Conservation (phyloP, 345 rosid species). For the Salix arbutifolia region DNA sequence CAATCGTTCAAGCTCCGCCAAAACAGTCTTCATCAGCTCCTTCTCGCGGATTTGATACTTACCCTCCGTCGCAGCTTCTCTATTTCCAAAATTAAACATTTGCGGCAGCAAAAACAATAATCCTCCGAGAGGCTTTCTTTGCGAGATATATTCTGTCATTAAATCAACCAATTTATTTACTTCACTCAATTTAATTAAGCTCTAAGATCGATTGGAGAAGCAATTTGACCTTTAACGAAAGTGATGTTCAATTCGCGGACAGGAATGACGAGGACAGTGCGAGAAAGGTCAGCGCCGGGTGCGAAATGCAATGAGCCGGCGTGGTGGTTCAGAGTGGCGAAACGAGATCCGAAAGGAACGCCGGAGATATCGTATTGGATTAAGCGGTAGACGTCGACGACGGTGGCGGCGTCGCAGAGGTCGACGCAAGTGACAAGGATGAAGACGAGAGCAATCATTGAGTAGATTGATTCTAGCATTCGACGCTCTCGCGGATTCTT, state of each 20-base stretch:
- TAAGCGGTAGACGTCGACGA: conserved; percentile 92
- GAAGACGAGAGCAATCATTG: conserved; percentile 60
- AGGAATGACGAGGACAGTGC: conserved; percentile 82
- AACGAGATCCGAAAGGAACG: conserved; percentile 83
- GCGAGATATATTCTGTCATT: conserved; percentile 61
- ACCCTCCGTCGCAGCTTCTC: conserved; percentile 22
- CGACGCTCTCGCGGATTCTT: conserved; percentile 34
- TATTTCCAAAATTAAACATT: conserved; percentile 46
- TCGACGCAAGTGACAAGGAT: conserved; percentile 80
- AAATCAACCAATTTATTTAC: background rate
- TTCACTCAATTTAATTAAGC: background rate
- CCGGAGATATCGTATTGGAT: conserved; percentile 95
- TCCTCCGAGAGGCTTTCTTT: conserved; percentile 74
- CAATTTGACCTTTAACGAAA: conserved; percentile 53
- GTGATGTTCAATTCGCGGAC: conserved; percentile 62
- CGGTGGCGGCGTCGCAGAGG: conserved; percentile 94
- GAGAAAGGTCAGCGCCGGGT: conserved; percentile 80
- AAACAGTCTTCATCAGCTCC: conserved; percentile 35
- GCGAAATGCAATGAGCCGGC: conserved; percentile 76
- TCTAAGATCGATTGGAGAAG: background rate
- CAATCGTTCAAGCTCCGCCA: conserved; percentile 64
- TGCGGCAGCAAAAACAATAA: conserved; percentile 80
- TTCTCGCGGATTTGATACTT: conserved; percentile 28
- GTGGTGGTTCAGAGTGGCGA: conserved; percentile 84
- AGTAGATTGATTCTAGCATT: conserved; percentile 63